Evolutionary conservation across 345 rosid species (phyloP).

Genomic region (Noccaea caerulescens): DNA sequence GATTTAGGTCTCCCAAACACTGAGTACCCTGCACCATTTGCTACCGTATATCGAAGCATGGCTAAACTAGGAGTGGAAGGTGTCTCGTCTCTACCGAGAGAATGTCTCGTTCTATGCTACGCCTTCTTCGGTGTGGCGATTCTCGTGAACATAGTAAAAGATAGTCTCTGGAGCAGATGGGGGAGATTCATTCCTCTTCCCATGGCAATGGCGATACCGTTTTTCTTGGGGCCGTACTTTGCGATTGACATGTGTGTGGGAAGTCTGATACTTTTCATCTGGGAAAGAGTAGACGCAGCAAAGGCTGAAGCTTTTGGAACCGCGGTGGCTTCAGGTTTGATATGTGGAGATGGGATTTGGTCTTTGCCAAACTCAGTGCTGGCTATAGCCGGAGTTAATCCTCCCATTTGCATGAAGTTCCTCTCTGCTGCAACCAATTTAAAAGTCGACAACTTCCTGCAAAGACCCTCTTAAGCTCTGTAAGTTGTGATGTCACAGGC

Average conservation of each 20-base stretch:
- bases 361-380: constrained; percentile 71
- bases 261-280: constrained; percentile 68
- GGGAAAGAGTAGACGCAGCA: constrained; percentile 65
- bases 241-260: constrained; percentile 89
- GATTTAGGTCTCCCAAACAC: constrained; percentile 58
- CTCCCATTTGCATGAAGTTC: constrained; percentile 91
- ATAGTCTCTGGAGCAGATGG: constrained; percentile 46
- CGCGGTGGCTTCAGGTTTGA: constrained; percentile 85
- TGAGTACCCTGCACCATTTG: constrained; percentile 71
- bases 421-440: constrained; percentile 54
- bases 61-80: constrained; percentile 76
- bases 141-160: constrained; percentile 57
- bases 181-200: constrained; percentile 68
- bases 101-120: constrained; percentile 68
- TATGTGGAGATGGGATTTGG: constrained; percentile 88
- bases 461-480: constrained; percentile 8
- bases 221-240: constrained; percentile 76
- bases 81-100: constrained; percentile 68
- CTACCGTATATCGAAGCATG: constrained; percentile 60
- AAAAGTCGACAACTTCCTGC: constrained; percentile 55
- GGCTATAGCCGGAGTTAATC: constrained; percentile 58
- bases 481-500: constrained; percentile 19
- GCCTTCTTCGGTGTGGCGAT: constrained; percentile 65
- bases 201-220: constrained; percentile 93
- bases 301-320: constrained; percentile 73